phyloP scores from a whole-genome alignment of 2,329 filamentous ascomycete species.

The Fusarium palustre region DNA sequence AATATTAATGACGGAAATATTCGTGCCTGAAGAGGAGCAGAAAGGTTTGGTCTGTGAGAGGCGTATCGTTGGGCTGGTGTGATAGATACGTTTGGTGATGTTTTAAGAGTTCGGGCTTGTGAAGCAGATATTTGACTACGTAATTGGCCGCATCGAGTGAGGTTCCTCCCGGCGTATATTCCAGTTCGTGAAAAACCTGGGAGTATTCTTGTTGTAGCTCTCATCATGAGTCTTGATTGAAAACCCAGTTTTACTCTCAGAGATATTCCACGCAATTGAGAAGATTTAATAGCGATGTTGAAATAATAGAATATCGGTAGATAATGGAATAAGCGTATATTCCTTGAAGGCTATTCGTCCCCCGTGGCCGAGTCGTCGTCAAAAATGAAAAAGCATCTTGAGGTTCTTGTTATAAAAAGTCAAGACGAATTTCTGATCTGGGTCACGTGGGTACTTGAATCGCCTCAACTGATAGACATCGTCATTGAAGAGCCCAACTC shows the following conservation, averaged over 20 bases:
- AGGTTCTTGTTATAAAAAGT: constrained; percentile 8
- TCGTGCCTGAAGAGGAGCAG: constrained; percentile 55
- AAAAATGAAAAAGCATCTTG: background rate
- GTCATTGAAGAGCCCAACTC: background rate
- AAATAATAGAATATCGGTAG: no score
- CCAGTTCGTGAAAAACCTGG: background rate
- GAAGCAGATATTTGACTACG: background rate
- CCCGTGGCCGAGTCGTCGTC: background rate
- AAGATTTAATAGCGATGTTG: background rate
- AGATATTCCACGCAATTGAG: background rate
- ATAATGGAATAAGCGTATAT: accelerated
- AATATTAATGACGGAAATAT: constrained; percentile 42
- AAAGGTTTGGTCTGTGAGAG: constrained; percentile 52
- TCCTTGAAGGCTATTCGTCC: background rate
- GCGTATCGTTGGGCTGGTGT: constrained; percentile 1
- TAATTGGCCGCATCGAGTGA: background rate
- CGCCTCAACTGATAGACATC: background rate
- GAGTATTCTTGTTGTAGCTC: constrained; percentile 12
- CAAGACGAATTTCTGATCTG: constrained; percentile 4
- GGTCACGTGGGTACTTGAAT: constrained; percentile 39
- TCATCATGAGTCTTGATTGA: constrained; percentile 8
- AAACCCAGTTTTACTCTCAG: background rate
- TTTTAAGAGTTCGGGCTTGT: background rate
- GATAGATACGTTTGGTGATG: background rate
- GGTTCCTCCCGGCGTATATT: background rate